Conservation (phyloP, 2,329 filamentous ascomycete species). For the Phialocephala sp. region DNA sequence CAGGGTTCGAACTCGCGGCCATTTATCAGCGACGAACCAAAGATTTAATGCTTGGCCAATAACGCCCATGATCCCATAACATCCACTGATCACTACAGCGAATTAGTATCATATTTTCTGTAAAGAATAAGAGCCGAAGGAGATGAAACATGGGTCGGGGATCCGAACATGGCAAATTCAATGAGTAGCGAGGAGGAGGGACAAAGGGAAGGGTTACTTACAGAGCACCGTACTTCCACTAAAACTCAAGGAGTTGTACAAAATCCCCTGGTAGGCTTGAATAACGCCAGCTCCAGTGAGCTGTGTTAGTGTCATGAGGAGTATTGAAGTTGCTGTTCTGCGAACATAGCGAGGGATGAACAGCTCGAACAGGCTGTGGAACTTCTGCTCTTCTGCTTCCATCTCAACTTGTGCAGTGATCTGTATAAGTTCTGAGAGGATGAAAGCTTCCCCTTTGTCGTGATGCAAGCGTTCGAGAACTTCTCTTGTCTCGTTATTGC, state of each 20-base stretch:
- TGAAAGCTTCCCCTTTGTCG: conserved; percentile 37
- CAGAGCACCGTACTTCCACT: conserved; percentile 40
- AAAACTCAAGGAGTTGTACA: conserved; percentile 44
- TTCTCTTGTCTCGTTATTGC: background rate
- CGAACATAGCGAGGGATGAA: conserved; percentile 39
- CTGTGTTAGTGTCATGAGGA: conserved; percentile 42
- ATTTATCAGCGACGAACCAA: conserved; percentile 42
- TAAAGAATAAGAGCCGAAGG: no score
- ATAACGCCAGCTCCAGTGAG: conserved; percentile 45
- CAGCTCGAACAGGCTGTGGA: conserved; percentile 25
- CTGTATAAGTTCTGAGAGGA: conserved; percentile 37
- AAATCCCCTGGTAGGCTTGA: conserved; percentile 45
- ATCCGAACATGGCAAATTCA: no score
- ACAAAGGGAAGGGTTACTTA: no score
- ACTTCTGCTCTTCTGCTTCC: conserved; percentile 32
- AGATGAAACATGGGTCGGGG: no score
- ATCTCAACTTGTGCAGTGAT: conserved; percentile 40
- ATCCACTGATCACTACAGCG: conserved; percentile 44
- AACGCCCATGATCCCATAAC: conserved; percentile 46
- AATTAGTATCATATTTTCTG: no score
- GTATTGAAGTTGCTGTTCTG: conserved; percentile 42
- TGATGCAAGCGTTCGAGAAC: conserved; percentile 1
- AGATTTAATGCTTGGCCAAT: conserved; percentile 43
- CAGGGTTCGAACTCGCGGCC: conserved; percentile 42
- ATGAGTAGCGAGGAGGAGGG: no score